These are phyloP conservation scores for Purpureocillium lavendulum DNA, from an alignment of 2,329 filamentous ascomycete species.

Conservation along the genomic window DNA sequence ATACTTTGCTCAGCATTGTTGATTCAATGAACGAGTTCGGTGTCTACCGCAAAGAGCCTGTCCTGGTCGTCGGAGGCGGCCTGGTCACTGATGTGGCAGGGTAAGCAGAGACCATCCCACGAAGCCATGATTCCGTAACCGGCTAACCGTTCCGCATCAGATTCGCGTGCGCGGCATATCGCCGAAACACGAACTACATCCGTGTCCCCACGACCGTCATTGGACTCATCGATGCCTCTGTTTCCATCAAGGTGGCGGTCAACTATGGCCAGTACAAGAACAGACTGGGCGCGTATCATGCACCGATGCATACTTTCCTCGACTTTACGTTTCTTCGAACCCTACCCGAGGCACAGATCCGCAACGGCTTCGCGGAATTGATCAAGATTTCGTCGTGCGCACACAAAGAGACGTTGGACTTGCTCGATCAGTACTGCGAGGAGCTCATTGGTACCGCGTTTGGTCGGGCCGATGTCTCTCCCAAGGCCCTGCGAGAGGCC, in stretches of 20 bases:
- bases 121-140: too few relatives aligned
- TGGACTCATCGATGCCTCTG: constrained; percentile 65
- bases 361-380: constrained; percentile 66
- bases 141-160: constrained; percentile 20
- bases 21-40: constrained; percentile 70
- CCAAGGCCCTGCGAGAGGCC: constrained; percentile 46
- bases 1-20: constrained; percentile 60
- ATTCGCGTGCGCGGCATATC: constrained; percentile 64
- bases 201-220: constrained; percentile 68
- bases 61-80: constrained; percentile 59
- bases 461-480: constrained; percentile 49
- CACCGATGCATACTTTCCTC: constrained; percentile 63
- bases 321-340: constrained; percentile 67
- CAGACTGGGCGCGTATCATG: constrained; percentile 64
- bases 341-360: constrained; percentile 57
- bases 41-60: constrained; percentile 60
- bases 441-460: constrained; percentile 57
- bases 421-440: constrained; percentile 63
- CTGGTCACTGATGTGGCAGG: constrained; percentile 68
- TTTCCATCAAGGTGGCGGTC: constrained; percentile 71
- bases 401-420: constrained; percentile 55
- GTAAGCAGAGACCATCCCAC: constrained; percentile 32
- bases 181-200: constrained; percentile 66
- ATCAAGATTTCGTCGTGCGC: constrained; percentile 71
- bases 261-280: constrained; percentile 74